Base-by-base conservation (phyloP, 1,284 basidiomycete species). In the Puccinia coronata region DNA sequence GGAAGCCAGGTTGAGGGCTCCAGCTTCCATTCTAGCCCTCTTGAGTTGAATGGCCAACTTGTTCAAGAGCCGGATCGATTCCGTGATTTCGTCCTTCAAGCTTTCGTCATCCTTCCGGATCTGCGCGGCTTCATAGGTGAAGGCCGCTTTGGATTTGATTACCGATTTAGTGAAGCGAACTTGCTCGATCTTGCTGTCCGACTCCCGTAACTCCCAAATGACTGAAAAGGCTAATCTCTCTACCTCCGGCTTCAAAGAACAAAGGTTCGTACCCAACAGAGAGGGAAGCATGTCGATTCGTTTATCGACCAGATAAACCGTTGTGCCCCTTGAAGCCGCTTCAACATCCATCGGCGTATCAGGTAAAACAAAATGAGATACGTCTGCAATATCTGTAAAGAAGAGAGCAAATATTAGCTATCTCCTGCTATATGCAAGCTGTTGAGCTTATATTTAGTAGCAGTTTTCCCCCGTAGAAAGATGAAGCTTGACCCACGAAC, bases 221-320 rank as follows among this genome's bases (percentile, higher is more conserved):
- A 92, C 93, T 0, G 94, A 96, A 86, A 99, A 99, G 0, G 97
- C 97, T 43, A 99, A 87, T 51, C 97, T 89, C 87, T 99, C 97
- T 2, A 99, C 96, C 84, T 92, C 90, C 0, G 96, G 95, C 57
- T 96, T 89, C 63, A 99, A 88, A 1, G 95, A 98, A 86, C 97
- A 99, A 9, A 99, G 88, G 84, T 99, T 99, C 1, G 97, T 99
- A 1, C 97, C 97, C 12, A 99, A 89, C 12, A 99, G 88, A 23
- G 92, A 89, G 0, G 97, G 97, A 76, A 99, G 89, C 97, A 99
- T 99, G 88, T 99, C 97, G 80, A 99, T 96, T 53, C 97, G 92
- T 87, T 96, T 97, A 88, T 99, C 97, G 1, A 99, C 97, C 6
- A 99, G 90, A 86, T 99, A 99, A 3, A 99, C 97, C 0, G 97